These are phyloP conservation scores for Aureobasidium leucospermi DNA, from an alignment of 2,329 filamentous ascomycete species.

Conservation along the genomic window DNA sequence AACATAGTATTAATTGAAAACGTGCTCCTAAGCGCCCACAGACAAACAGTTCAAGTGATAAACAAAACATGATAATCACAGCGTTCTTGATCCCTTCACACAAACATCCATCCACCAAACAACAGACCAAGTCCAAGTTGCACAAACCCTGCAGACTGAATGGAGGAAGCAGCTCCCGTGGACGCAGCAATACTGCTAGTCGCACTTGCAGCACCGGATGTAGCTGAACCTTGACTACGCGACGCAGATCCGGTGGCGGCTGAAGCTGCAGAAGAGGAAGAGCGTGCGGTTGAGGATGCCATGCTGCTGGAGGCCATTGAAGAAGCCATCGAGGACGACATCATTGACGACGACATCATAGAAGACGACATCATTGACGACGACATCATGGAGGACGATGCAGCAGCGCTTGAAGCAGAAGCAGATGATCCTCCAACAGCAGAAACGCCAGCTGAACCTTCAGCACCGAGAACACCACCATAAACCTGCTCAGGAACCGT, in stretches of 20 bases:
- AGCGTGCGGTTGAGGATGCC: neutral
- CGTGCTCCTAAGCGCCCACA: too few species aligned
- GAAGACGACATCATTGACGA: neutral
- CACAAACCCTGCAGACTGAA: neutral
- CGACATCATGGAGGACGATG: neutral
- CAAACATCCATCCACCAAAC: neutral
- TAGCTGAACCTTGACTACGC: neutral
- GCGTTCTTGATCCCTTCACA: too few species aligned
- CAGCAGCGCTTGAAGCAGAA: neutral
- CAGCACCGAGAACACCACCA: neutral
- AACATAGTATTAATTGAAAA: too few species aligned
- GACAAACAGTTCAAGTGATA: too few species aligned
- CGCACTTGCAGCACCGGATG: neutral
- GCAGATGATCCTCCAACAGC: neutral
- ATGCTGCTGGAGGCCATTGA: neutral
- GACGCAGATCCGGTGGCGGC: neutral
- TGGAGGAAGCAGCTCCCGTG: neutral
- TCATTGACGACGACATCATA: neutral
- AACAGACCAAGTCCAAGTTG: neutral
- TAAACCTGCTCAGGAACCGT: neutral
- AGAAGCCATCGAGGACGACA: neutral
- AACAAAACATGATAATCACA: too few species aligned
- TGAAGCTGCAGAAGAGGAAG: neutral
- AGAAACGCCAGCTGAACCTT: neutral
- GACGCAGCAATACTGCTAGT: neutral